These are phyloP conservation scores for Moniliella sp. DNA, from an alignment of 1,284 basidiomycete genomes.

Conservation along the genomic window DNA sequence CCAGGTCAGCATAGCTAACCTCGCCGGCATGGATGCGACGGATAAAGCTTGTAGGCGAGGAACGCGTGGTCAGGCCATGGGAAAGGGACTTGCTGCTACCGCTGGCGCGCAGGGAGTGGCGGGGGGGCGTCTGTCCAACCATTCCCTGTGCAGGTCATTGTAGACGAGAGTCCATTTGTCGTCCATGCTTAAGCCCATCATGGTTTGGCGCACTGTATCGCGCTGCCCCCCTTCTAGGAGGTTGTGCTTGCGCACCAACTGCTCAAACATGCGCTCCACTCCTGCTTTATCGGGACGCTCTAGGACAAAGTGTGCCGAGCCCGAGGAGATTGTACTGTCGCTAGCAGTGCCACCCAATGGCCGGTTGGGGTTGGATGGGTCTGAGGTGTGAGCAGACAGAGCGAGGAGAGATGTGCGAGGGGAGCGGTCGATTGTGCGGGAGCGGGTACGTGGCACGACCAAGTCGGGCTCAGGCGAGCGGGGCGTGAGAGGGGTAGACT, in stretches of 20 bases:
- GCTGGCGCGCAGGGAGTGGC: no score
- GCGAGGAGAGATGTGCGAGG: no score
- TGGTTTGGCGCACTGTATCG: conserved; percentile 19
- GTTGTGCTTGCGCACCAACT: conserved; percentile 29
- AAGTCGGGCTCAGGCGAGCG: no score
- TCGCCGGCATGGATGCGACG: conserved; percentile 68
- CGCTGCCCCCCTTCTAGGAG: conserved; percentile 28
- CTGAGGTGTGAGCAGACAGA: no score
- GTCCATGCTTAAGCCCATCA: conserved; percentile 37
- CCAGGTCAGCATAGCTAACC: conserved; percentile 58
- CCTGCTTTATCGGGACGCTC: conserved; percentile 17
- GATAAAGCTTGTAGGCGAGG: conserved; percentile 46
- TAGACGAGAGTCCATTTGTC: conserved; percentile 84
- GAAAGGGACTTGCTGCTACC: no score
- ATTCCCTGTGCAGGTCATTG: conserved; percentile 58
- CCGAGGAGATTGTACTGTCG: no score
- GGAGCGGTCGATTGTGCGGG: no score
- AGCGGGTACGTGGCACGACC: no score
- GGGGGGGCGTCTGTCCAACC: no score
- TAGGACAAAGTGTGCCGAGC: conserved; percentile 15
- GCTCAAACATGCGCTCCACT: conserved; percentile 27
- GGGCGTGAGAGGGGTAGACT: no score
- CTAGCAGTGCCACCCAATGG: no score
- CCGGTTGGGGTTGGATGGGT: no score
- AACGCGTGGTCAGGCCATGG: conserved; percentile 27